Base-by-base conservation (phyloP, 106 monocot species). In the Agapanthus africanus region DNA sequence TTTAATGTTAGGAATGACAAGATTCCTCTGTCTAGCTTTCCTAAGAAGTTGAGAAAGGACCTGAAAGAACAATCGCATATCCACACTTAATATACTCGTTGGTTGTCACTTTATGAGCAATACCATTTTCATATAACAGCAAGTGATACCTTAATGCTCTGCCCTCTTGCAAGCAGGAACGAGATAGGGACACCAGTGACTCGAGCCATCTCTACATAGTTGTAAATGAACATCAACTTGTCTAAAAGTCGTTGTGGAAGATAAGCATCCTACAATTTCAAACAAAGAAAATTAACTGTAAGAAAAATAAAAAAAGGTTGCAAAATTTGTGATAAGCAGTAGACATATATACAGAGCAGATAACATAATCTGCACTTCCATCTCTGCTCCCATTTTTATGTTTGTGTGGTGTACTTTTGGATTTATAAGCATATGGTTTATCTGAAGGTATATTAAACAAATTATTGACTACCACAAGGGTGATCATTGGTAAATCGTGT, bases 161-260 rank as follows among this genome's bases (percentile, higher is more conserved):
- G 99, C 50, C 99, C 99, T 81, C 93, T 87, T 52, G 99, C 27
- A 59, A 99, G 90, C 36, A 99, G 78, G 72, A 99, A 93, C 41
- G 99, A 99, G 59, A 99, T 92, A 59, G 99, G 99, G 10, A 99
- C 99, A 41, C 99, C 99, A 30, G 99, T 99, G 40, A 99, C 99
- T 66, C 99, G 75, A 31, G 99, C 99, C 99, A 99, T 99, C 76
- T 99, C 99, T 70, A 99, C 99, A 81, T 99, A 93, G 73, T 99
- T 99, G 72, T 99, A 99, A 56, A 99, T 85, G 60, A 70, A 87
- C 99, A 99, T 99, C 64, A 99, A 67, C 69, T 99, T 99, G 77
- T 99, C 99, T 60, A 99, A 54, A 51, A 99, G 89, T 16, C 99
- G 69, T 77, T 99, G 99, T 9, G 99, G 99, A 76, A 99, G 92